phyloP scores from a whole-genome alignment of 805 yeast genomes.

The Groenewaldozyma tartarivorans region DNA sequence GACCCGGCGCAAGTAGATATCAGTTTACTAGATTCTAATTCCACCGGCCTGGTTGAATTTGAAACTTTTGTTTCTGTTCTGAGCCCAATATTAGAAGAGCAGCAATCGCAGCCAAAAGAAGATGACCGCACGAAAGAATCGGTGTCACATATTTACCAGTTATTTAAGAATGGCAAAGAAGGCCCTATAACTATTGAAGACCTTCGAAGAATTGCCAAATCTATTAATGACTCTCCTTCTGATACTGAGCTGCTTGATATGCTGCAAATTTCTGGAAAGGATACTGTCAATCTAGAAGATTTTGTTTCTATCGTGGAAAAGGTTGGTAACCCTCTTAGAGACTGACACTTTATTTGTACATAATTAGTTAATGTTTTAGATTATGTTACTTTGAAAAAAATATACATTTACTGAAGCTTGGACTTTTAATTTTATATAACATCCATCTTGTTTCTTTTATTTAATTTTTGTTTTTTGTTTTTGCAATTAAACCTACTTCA shows the following conservation, averaged over 20 bases:
- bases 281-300: slow-evolving; percentile 12
- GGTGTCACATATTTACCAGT: slow-evolving; percentile 13
- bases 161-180: slow-evolving; percentile 13
- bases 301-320: slow-evolving; percentile 22
- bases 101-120: slow-evolving; percentile 1
- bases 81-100: slow-evolving; percentile 9
- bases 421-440: not conserved
- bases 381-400: slow-evolving; percentile 1
- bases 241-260: slow-evolving; percentile 25
- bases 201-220: slow-evolving; percentile 17
- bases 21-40: slow-evolving; percentile 14
- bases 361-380: not conserved
- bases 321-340: slow-evolving; percentile 10
- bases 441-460: not conserved
- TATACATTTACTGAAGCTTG: not conserved
- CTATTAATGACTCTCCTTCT: slow-evolving; percentile 21
- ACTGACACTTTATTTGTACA: not conserved
- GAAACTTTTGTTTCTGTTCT: slow-evolving; percentile 22
- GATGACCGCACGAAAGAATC: too few relatives aligned
- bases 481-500: not conserved
- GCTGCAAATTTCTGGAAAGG: slow-evolving; percentile 20
- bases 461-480: too few relatives aligned
- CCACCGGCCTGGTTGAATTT: slow-evolving; percentile 21
- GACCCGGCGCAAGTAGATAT: slow-evolving; percentile 11
- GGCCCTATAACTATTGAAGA: slow-evolving; percentile 21